Conservation (phyloP, 2,329 filamentous ascomycete genomes). For the Colletotrichum cordylinicola region DNA sequence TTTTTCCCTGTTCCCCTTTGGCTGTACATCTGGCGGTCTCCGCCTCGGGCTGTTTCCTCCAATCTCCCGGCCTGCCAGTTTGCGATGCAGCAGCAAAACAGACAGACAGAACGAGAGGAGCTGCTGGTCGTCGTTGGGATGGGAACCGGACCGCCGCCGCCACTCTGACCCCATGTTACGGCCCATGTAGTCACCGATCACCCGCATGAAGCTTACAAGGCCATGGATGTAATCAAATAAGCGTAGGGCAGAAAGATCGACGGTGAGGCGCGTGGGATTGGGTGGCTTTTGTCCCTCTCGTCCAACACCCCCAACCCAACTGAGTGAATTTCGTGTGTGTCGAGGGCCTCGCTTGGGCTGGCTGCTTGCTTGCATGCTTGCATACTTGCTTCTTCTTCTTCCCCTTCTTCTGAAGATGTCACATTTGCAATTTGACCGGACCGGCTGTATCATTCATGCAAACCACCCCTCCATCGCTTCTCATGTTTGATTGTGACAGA, state of each 20-base stretch:
- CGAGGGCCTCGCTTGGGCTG: background rate
- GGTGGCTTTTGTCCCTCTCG: background rate
- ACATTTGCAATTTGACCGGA: background rate
- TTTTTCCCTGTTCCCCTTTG: no score
- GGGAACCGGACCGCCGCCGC: background rate
- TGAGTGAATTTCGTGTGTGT: background rate
- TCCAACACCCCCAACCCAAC: background rate
- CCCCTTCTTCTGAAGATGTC: background rate
- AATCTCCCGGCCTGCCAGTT: background rate
- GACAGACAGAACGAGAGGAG: background rate
- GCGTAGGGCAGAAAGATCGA: constrained; percentile 20
- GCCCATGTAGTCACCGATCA: background rate
- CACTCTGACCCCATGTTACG: background rate
- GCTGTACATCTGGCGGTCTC: background rate
- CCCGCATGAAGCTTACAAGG: constrained; percentile 13
- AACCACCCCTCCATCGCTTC: background rate
- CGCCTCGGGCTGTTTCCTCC: background rate
- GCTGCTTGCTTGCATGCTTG: background rate
- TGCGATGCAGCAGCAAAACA: background rate
- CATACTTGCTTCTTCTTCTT: background rate
- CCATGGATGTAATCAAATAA: constrained; percentile 3
- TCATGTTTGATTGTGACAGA: background rate
- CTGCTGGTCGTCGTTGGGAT: background rate
- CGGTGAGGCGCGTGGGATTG: constrained; percentile 3
- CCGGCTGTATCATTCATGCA: background rate